These are phyloP conservation scores for Acanthochlamys bracteata DNA, from an alignment of 106 monocot genomes.

Conservation along the genomic window DNA sequence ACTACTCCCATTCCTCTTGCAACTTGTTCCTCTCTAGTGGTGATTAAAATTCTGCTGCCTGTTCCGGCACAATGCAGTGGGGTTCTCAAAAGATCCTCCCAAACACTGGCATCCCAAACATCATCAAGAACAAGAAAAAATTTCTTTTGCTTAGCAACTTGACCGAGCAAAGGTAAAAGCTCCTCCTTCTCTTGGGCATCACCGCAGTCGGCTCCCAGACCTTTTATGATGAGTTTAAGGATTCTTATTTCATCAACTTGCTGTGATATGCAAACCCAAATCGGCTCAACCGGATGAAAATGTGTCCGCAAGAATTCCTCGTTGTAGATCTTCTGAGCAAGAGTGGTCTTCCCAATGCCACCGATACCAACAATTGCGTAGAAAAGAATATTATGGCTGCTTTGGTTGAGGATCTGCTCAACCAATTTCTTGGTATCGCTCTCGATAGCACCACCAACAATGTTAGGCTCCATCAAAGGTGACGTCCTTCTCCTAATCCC, in stretches of 20 bases:
- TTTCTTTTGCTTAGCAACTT: slow-evolving; percentile 11
- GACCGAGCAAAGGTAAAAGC: slow-evolving; percentile 11
- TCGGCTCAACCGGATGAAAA: slow-evolving; percentile 3
- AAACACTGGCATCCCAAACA: slow-evolving; percentile 27
- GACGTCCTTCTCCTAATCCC: slow-evolving; percentile 1
- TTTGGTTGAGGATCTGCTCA: slow-evolving; percentile 1
- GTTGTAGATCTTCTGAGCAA: slow-evolving; percentile 25
- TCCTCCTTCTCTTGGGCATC: slow-evolving; percentile 6
- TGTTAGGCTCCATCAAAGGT: slow-evolving; percentile 2
- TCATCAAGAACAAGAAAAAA: slow-evolving; percentile 48
- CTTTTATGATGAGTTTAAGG: slow-evolving; percentile 17
- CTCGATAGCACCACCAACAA: slow-evolving; percentile 20
- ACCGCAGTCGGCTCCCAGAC: slow-evolving; percentile 3
- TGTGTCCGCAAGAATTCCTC: not conserved
- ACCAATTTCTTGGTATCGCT: slow-evolving; percentile 20
- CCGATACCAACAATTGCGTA: slow-evolving; percentile 26
- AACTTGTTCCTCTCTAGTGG: slow-evolving; percentile 24
- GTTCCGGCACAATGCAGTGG: slow-evolving; percentile 13
- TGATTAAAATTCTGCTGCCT: slow-evolving; percentile 31
- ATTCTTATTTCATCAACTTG: slow-evolving; percentile 12
- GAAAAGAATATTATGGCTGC: not conserved
- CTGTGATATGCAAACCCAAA: slow-evolving; percentile 21
- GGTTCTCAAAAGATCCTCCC: slow-evolving; percentile 25
- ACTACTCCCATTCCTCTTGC: slow-evolving; percentile 20
- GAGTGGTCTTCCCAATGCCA: slow-evolving; percentile 43